Evolutionary conservation across 2,329 filamentous ascomycete genomes (phyloP), one percentile per base, ranked within the genome.

Genomic region (Clonostachys chloroleuca): DNA sequence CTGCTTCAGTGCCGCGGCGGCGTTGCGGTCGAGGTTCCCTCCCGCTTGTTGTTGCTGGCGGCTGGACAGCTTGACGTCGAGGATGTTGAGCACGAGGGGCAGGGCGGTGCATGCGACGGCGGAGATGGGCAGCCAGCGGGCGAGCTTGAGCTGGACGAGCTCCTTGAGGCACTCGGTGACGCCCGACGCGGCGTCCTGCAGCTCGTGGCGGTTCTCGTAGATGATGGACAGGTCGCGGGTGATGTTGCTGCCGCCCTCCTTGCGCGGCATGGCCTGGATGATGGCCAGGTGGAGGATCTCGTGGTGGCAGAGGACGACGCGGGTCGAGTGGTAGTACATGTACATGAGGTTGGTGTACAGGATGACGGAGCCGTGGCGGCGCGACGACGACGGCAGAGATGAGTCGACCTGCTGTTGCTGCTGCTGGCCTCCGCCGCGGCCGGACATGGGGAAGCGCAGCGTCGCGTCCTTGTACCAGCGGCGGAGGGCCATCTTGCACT

Each of bases 311-410:
- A 78, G 59, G 5, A 68, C 67, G 8, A 75, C 47, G 9, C 41
- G 35, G 2, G 59, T 72, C 53, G 61, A 78, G 71, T 76, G 66
- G 50, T 76, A 77, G 47, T 75, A 74, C 68, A 77, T 75, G 49
- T 72, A 74, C 55, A 75, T 71, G 51, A 76, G 54, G 40, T 73
- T 73, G 5, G 69, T 72, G 55, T 74, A 74, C 35, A 73, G 47
- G 10, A 70, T 66, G 12, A 71, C 62, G 1, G 70, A 72, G 47
- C 73, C 67, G 46, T 72, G 64, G 18, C 64, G 59, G 41, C 57
- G 64, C 47, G 65, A 62, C 30, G 56, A 62, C 30, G 20, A 20
- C 20, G 20, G 20, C 20, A 20, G 20, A 20, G 20, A 20, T 20
- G n/a, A n/a, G n/a, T 20, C 24, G 3, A 4, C 24, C 24, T 30